These are phyloP conservation scores for Pezicula radicicola DNA, from an alignment of 2,329 filamentous ascomycete genomes.

Conservation along the genomic window DNA sequence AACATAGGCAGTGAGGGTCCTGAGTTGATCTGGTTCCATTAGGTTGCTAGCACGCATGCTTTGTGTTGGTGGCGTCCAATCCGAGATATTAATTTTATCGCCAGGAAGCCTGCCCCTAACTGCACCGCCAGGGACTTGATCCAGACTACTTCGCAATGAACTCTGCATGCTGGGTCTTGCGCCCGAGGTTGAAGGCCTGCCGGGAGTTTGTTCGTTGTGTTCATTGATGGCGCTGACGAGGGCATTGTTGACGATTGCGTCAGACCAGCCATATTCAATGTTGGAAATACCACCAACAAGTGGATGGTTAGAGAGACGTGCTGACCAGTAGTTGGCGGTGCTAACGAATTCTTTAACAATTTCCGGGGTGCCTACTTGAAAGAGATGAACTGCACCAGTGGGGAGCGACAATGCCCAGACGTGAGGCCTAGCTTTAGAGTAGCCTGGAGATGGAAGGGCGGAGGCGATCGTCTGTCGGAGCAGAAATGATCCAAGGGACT, in stretches of 20 bases:
- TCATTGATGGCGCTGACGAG: conserved; percentile 50
- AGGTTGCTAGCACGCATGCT: conserved; percentile 83
- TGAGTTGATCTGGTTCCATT: conserved; percentile 77
- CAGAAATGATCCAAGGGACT: conserved; percentile 81
- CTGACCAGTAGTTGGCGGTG: conserved; percentile 97
- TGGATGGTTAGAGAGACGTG: conserved; percentile 88
- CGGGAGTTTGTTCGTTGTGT: not conserved
- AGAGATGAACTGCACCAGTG: conserved; percentile 93
- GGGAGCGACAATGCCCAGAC: conserved; percentile 94
- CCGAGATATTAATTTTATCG: conserved; percentile 78
- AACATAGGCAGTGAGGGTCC: conserved; percentile 74
- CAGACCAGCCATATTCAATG: conserved; percentile 96
- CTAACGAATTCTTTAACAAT: conserved; percentile 93
- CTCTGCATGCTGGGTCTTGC: conserved; percentile 45
- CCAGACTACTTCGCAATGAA: conserved; percentile 57
- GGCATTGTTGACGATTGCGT: conserved; percentile 63
- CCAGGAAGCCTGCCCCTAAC: conserved; percentile 66
- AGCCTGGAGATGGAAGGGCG: conserved; percentile 83
- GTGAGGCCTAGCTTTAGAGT: conserved; percentile 84
- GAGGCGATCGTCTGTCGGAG: conserved; percentile 91
- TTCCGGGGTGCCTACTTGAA: conserved; percentile 93
- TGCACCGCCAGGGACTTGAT: conserved; percentile 33
- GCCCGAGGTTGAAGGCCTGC: conserved; percentile 24
- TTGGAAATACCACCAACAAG: conserved; percentile 92
- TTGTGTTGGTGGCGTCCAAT: conserved; percentile 87